Evolutionary conservation across 2,329 filamentous ascomycete genomes (phyloP), one percentile per base, ranked within the genome.

Genomic region (Colletotrichum sansevieriae): DNA sequence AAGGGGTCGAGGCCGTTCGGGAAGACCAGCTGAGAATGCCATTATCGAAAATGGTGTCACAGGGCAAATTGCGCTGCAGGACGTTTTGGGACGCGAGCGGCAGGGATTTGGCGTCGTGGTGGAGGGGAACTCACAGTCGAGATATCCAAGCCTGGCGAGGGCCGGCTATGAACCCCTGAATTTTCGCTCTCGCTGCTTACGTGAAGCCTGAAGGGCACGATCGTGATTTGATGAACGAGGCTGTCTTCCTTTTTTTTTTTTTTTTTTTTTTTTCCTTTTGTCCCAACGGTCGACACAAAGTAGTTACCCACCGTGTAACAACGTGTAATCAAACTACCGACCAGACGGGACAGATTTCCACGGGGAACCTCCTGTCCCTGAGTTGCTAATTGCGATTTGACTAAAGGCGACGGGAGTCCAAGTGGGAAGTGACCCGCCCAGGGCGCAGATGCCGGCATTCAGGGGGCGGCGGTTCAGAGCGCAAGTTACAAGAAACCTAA

Each of bases 391-490:
- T 58, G 46, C 39, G 54, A 65, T 9, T n/a, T 47, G 65, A 65
- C 65, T 57, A 39, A 59, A 51, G 58, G 55, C 29, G 29, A 29
- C 29, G 29, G 35, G n/a, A 59, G 46, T 46, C 39, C 37, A 59
- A 65, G 65, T 68, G 65, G 65, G 65, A 65, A 68, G 41, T 67
- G 64, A 54, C 61, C 65, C 65, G 46, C 61, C 61, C 52, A 61
- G 60, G 60, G 46, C 65, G 65, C 65, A 68, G 65, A 68, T 59
- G 61, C 65, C 65, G 65, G 60, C 60, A 64, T 29, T 58, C 44
- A 68, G 60, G 60, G 65, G 60, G 44, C n/a, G 18, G 54, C 54
- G 61, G 65, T 54, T 65, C 52, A 64, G 29, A 64, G 43, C 56
- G 43, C 63, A 39, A 64, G 60, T 58, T 64, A 58, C 54, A 59